Conservation (phyloP, 2,329 filamentous ascomycete genomes). For the Podosphaera fusca region DNA sequence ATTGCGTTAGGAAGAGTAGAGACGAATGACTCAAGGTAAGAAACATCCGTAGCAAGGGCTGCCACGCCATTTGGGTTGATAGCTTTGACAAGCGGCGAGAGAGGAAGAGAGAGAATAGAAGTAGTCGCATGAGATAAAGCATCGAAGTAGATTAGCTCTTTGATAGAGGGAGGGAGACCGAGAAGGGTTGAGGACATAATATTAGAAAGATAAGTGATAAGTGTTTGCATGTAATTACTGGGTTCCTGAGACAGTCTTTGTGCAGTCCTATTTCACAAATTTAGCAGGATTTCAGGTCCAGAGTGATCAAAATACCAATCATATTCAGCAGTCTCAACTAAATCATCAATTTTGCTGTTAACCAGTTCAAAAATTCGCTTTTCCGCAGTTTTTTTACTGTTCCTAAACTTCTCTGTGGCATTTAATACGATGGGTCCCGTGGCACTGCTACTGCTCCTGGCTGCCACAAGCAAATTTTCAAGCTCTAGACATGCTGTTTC, state of each 20-base stretch:
- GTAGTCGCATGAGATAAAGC: constrained; percentile 76
- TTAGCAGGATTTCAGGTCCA: constrained; percentile 7
- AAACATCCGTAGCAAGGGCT: constrained; percentile 60
- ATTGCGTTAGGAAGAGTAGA: constrained; percentile 59
- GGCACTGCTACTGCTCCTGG: constrained; percentile 58
- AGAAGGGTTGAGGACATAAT: constrained; percentile 92
- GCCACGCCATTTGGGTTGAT: constrained; percentile 75
- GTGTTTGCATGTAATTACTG: constrained; percentile 83
- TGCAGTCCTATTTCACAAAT: constrained; percentile 23
- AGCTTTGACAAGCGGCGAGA: constrained; percentile 38
- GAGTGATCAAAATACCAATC: constrained; percentile 39
- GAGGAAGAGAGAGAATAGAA: constrained; percentile 36
- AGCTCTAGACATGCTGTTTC: constrained; percentile 80
- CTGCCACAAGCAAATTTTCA: constrained; percentile 64
- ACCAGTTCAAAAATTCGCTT: constrained; percentile 97
- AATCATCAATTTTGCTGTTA: constrained; percentile 94
- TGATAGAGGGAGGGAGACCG: constrained; percentile 84
- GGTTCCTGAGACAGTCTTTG: constrained; percentile 43
- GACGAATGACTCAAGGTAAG: constrained; percentile 69
- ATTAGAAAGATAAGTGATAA: constrained; percentile 79
- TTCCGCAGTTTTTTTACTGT: constrained; percentile 85
- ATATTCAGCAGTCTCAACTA: constrained; percentile 92
- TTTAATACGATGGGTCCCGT: constrained; percentile 57
- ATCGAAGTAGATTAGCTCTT: constrained; percentile 94
- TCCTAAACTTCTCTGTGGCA: constrained; percentile 68